phyloP scores from a whole-genome alignment of 768 basidiomycete genomes.

The Trametes elegans region DNA sequence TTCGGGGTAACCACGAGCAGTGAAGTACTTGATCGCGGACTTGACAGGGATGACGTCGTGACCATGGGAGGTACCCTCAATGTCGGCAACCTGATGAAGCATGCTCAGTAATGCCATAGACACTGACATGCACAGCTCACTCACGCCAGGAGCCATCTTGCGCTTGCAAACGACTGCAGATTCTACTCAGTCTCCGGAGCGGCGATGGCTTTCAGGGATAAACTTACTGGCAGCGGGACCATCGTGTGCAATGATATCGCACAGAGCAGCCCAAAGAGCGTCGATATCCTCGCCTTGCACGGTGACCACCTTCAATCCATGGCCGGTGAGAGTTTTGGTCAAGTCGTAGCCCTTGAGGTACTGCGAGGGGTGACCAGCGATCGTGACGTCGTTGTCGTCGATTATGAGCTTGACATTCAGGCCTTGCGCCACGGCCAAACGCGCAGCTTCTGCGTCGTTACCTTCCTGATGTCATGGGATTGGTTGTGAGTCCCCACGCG shows the following conservation, averaged over 20 bases:
- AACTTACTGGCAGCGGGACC: conserved; percentile 75
- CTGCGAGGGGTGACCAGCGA: conserved; percentile 86
- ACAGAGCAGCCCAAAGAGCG: conserved; percentile 67
- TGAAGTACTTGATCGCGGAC: conserved; percentile 73
- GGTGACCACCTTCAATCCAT: conserved; percentile 74
- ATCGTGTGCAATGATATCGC: conserved; percentile 50
- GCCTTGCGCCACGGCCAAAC: conserved; percentile 79
- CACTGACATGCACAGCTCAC: conserved; percentile 8
- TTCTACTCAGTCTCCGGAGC: not conserved
- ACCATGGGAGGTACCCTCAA: conserved; percentile 76
- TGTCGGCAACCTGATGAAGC: conserved; percentile 51
- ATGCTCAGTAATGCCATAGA: conserved; percentile 53
- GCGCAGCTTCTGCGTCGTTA: conserved; percentile 86
- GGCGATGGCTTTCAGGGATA: not conserved
- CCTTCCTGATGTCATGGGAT: conserved; percentile 48
- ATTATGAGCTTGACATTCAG: conserved; percentile 86
- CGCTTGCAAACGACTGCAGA: conserved; percentile 65
- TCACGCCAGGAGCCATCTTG: conserved; percentile 39
- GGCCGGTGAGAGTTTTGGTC: conserved; percentile 70
- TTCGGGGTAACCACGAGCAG: conserved; percentile 54
- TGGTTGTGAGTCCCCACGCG: not conserved
- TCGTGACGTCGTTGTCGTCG: conserved; percentile 91
- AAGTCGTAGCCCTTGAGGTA: conserved; percentile 81
- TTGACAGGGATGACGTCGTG: conserved; percentile 88
- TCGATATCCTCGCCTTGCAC: conserved; percentile 81